Base-by-base conservation (phyloP, 768 basidiomycete species). In the Auricularia sp. region DNA sequence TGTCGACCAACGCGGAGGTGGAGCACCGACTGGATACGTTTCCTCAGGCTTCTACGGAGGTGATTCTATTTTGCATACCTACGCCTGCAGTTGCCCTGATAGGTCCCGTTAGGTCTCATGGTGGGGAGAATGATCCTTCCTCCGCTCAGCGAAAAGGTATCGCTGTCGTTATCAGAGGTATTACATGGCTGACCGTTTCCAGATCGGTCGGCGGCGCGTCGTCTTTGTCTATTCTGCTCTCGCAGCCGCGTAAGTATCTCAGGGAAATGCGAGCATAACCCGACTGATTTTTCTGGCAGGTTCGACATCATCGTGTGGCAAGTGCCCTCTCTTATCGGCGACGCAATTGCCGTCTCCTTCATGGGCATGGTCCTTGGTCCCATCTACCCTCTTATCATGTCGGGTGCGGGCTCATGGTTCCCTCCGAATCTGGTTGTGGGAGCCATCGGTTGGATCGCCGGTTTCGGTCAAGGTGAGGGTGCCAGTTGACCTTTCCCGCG, bases 1-100 rank as follows among this genome's bases (percentile, higher is more conserved):
- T 33, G 76, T 78, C 10, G 68, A 76, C 2, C 73, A 77, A 34
- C 75, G 82, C 12, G 76, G 76, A 3, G 83, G 82, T 23, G 82
- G 82, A 3, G 70, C 76, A 1, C 72, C 74, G 0, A 72, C 83
- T 16, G 82, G 83, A 3, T 84, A 83, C 68, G 77, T 82, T 64
- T 79, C 80, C 3, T 72, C 78, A 12, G 81, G 80, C 4, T 81
- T 81, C 73, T 82, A 80, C 66, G 80, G 78, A 21, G 65, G 66
- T 61, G 65, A 29, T 29, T 29, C 29, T 29, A 29, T 29, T 2
- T 29, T 29, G 2, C 29, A 29, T 29, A 29, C n/a, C n/a, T n/a
- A n/a, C 58, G 71, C 12, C 34, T 68, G 18, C 39, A 7, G 39
- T 8, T 14, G 39, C 39, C 3, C 39, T 42, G 39, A 7, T 42